A percentile compares a stretch with the other conserved stretches of the same genome.
Conservation (phyloP, 2,329 filamentous ascomycete genomes). For the Coleophoma cylindrospora region DNA sequence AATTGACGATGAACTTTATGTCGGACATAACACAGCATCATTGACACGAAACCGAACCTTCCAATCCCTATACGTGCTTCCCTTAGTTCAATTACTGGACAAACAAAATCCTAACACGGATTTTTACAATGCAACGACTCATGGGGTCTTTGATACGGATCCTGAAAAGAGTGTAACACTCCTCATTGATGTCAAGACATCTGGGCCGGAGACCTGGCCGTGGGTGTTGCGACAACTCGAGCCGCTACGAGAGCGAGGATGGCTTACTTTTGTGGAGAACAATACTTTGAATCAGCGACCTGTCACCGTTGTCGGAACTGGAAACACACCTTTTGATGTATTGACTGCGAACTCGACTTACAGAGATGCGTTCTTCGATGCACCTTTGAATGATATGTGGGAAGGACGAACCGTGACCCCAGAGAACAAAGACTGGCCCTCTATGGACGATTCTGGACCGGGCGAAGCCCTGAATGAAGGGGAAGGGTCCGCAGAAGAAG, state of each 20-base stretch:
- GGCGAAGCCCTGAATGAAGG: constrained; percentile 10
- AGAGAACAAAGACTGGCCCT: constrained; percentile 5
- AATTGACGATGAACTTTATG: constrained; percentile 49
- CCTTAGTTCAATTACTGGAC: constrained; percentile 53
- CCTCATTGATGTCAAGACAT: constrained; percentile 66
- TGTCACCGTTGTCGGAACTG: constrained; percentile 65
- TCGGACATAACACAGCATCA: constrained; percentile 56
- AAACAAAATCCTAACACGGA: constrained; percentile 42
- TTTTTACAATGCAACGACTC: constrained; percentile 37
- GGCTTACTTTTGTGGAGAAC: constrained; percentile 48
- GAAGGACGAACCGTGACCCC: constrained; percentile 10
- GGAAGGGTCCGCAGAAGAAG: constrained; percentile 14
- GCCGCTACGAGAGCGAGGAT: constrained; percentile 53
- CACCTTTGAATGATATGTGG: constrained; percentile 46
- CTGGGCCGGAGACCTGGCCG: constrained; percentile 44
- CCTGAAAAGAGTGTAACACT: constrained; percentile 52
- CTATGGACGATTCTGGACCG: constrained; percentile 3
- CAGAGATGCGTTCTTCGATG: constrained; percentile 63
- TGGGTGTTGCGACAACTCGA: constrained; percentile 49
- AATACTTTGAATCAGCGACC: constrained; percentile 46
- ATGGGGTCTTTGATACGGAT: constrained; percentile 52
- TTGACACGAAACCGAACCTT: constrained; percentile 54
- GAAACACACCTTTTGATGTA: constrained; percentile 54
- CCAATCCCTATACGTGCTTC: constrained; percentile 57
- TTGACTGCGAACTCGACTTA: constrained; percentile 47